phyloP scores from a whole-genome alignment of 768 basidiomycete genomes.

The Porphyrellus cyaneotinctus region DNA sequence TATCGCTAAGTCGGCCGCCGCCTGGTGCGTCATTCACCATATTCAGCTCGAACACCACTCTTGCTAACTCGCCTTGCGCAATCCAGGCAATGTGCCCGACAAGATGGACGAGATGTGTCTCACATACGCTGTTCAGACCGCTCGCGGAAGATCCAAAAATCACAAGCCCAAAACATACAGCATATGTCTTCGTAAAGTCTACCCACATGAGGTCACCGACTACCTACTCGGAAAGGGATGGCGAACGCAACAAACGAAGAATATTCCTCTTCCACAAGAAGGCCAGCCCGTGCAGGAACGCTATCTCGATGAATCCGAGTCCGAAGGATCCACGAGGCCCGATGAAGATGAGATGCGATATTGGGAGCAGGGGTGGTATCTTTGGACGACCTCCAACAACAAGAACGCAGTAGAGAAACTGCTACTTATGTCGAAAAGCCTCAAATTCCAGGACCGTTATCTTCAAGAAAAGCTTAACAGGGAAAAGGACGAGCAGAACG shows the following conservation, averaged over 20 bases:
- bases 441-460: slow-evolving; percentile 44
- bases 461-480: slow-evolving; percentile 31
- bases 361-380: slow-evolving; percentile 75
- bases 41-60: background rate
- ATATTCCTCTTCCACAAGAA: slow-evolving; percentile 62
- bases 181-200: slow-evolving; percentile 61
- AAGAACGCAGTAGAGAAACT: slow-evolving; percentile 53
- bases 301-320: slow-evolving; percentile 7
- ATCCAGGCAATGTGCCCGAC: slow-evolving; percentile 51
- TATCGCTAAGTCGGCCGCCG: slow-evolving; percentile 24
- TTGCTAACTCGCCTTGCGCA: background rate
- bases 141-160: slow-evolving; percentile 47
- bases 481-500: slow-evolving; percentile 52
- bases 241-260: slow-evolving; percentile 43
- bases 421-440: slow-evolving; percentile 53
- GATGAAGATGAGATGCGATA: slow-evolving; percentile 41
- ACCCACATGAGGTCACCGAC: slow-evolving; percentile 63
- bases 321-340: slow-evolving; percentile 14
- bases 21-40: slow-evolving; percentile 15
- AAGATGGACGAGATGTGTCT: slow-evolving; percentile 64
- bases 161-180: slow-evolving; percentile 54
- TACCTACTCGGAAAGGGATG: slow-evolving; percentile 35
- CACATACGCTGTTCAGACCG: slow-evolving; percentile 56
- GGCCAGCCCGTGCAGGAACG: slow-evolving; percentile 46
- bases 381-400: slow-evolving; percentile 60